Evolutionary conservation across 768 basidiomycete species (phyloP).

Genomic region (Postia placenta): DNA sequence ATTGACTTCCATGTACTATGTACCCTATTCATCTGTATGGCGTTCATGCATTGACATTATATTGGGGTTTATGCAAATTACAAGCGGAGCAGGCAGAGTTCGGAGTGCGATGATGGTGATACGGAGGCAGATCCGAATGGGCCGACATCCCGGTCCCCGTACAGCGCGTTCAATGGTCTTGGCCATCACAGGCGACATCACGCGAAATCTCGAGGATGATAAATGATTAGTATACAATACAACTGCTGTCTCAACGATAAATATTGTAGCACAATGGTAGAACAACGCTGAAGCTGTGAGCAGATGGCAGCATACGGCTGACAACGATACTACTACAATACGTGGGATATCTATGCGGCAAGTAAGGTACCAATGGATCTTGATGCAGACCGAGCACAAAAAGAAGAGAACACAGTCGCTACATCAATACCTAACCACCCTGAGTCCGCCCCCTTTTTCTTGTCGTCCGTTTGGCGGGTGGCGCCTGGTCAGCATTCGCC

Average conservation of each 20-base stretch:
- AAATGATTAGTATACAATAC: slow-evolving; percentile 19
- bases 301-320: neutral
- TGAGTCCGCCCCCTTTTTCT: slow-evolving; percentile 49
- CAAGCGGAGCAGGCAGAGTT: no score
- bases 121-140: neutral
- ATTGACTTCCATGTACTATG: slow-evolving; percentile 5
- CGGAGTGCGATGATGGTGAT: neutral
- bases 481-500: slow-evolving; percentile 37
- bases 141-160: no score
- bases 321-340: slow-evolving; percentile 20
- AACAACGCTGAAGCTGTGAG: slow-evolving; percentile 15
- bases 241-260: slow-evolving; percentile 20
- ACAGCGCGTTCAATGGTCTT: no score
- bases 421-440: slow-evolving; percentile 19
- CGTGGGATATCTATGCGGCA: slow-evolving; percentile 25
- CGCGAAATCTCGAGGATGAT: slow-evolving; percentile 1
- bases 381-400: slow-evolving; percentile 21
- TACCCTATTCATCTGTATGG: neutral
- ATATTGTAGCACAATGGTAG: slow-evolving; percentile 26
- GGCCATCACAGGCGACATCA: no score
- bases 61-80: neutral
- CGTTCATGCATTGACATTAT: neutral
- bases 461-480: slow-evolving; percentile 41
- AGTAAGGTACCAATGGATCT: slow-evolving; percentile 19
- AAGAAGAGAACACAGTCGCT: slow-evolving; percentile 17